Evolutionary conservation across 2,329 filamentous ascomycete species (phyloP).

Genomic region (Aspergillus clavatus): DNA sequence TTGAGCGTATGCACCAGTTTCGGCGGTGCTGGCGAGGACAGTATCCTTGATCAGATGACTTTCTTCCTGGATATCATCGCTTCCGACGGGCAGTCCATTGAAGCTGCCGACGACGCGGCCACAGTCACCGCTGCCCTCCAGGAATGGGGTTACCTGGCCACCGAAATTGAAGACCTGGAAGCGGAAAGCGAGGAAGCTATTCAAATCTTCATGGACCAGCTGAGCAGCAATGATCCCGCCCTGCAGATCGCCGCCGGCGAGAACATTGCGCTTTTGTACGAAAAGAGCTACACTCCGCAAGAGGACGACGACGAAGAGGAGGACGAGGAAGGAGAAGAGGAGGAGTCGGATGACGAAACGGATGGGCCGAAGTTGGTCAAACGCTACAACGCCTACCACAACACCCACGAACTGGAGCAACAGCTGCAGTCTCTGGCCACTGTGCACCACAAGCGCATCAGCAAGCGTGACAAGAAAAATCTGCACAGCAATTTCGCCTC

Average conservation of each 20-base stretch:
- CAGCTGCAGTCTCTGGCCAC: constrained; percentile 57
- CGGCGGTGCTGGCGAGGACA: constrained; percentile 65
- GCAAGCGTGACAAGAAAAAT: constrained; percentile 62
- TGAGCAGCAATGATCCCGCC: constrained; percentile 65
- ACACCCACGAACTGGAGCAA: constrained; percentile 57
- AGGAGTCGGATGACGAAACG: constrained; percentile 35
- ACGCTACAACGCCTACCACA: constrained; percentile 63
- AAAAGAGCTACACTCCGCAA: constrained; percentile 60
- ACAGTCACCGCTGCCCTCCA: constrained; percentile 71
- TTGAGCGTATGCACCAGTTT: constrained; percentile 70
- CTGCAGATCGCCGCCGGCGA: constrained; percentile 75
- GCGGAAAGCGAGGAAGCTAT: constrained; percentile 66
- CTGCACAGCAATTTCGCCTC: constrained; percentile 64
- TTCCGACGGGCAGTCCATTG: constrained; percentile 69
- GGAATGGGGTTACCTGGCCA: constrained; percentile 76
- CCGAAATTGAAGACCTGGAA: constrained; percentile 69
- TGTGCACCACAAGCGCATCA: constrained; percentile 57
- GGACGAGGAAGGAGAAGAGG: constrained; percentile 41
- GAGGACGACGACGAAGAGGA: constrained; percentile 56
- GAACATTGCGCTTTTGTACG: constrained; percentile 78
- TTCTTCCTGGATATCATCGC: constrained; percentile 73
- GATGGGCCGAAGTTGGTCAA: constrained; percentile 49
- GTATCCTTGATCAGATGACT: constrained; percentile 66
- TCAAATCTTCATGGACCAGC: constrained; percentile 78
- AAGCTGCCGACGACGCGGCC: constrained; percentile 63